These are phyloP conservation scores for Collybiopsis luxurians DNA, from an alignment of 768 basidiomycete genomes.

Conservation along the genomic window DNA sequence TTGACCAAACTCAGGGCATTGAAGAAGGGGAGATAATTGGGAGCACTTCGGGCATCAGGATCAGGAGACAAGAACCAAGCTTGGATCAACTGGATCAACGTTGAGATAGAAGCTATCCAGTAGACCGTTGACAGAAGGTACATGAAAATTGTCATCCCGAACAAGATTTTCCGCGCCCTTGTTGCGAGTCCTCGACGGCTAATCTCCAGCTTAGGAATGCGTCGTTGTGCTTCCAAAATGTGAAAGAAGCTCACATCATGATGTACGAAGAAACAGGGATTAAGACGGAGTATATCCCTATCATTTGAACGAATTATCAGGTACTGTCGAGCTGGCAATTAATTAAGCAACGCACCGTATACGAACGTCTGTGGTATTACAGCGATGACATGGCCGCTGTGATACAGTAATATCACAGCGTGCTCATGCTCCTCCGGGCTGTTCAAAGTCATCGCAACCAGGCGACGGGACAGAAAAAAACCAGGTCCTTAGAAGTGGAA, in stretches of 20 bases:
- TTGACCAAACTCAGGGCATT: slow-evolving; percentile 1
- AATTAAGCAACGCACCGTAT: neutral
- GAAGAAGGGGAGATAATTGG: neutral
- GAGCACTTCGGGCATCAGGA: neutral
- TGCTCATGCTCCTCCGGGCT: neutral
- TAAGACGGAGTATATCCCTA: slow-evolving; percentile 1
- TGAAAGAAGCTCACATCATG: neutral
- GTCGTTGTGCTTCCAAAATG: too few species aligned
- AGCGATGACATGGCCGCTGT: neutral
- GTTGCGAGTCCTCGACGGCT: neutral
- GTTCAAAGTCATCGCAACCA: neutral
- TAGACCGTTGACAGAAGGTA: neutral
- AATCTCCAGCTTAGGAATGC: neutral
- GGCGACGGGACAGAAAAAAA: too few species aligned
- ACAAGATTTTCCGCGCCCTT: neutral
- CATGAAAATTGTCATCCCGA: slow-evolving; percentile 6
- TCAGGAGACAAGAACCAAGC: neutral
- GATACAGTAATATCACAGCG: neutral
- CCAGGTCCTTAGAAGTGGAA: too few species aligned
- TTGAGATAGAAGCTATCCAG: neutral
- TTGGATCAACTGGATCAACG: neutral
- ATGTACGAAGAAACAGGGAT: neutral
- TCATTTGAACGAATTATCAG: neutral
- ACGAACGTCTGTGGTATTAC: neutral
- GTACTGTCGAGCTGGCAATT: neutral